phyloP scores from a whole-genome alignment of 768 basidiomycete species.

The Russula lepida region DNA sequence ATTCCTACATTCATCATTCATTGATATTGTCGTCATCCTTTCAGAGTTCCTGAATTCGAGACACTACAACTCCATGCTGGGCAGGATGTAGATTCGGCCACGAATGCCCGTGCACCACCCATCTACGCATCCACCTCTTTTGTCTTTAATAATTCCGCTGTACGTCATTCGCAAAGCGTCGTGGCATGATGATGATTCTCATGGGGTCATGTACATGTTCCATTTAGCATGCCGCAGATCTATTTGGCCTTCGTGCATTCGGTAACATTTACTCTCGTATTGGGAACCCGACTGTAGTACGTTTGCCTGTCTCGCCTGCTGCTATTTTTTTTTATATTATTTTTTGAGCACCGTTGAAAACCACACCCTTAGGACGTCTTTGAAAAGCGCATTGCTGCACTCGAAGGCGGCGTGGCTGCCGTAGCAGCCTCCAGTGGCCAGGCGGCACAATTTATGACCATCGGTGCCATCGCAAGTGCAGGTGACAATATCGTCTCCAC shows the following conservation, averaged over 20 bases:
- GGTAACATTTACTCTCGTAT: constrained; percentile 65
- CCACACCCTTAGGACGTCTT: constrained; percentile 51
- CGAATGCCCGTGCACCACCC: constrained; percentile 68
- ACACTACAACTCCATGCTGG: constrained; percentile 77
- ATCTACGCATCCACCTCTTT: constrained; percentile 71
- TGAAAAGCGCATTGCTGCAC: constrained; percentile 67
- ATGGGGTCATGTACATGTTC: not conserved
- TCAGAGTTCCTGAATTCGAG: constrained; percentile 58
- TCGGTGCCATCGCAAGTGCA: constrained; percentile 38
- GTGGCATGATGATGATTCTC: not conserved
- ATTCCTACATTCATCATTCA: not conserved
- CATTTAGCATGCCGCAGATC: constrained; percentile 61
- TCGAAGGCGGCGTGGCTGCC: constrained; percentile 75
- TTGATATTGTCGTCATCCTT: too few species aligned
- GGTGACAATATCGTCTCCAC: constrained; percentile 78
- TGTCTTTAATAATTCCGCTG: constrained; percentile 62
- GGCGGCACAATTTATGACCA: constrained; percentile 59
- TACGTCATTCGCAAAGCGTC: constrained; percentile 26
- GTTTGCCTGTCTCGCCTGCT: constrained; percentile 23
- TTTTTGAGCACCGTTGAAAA: too few species aligned
- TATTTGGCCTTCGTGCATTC: constrained; percentile 50
- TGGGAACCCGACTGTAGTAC: constrained; percentile 56
- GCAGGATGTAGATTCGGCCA: constrained; percentile 51
- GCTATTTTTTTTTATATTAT: not conserved
- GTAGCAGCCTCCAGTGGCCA: constrained; percentile 70